Percentiles rank a stretch among this genome's conserved stretches.
These are phyloP conservation scores for Aspergillus chevalieri DNA, from an alignment of 2,329 filamentous ascomycete genomes.

Conservation along the genomic window DNA sequence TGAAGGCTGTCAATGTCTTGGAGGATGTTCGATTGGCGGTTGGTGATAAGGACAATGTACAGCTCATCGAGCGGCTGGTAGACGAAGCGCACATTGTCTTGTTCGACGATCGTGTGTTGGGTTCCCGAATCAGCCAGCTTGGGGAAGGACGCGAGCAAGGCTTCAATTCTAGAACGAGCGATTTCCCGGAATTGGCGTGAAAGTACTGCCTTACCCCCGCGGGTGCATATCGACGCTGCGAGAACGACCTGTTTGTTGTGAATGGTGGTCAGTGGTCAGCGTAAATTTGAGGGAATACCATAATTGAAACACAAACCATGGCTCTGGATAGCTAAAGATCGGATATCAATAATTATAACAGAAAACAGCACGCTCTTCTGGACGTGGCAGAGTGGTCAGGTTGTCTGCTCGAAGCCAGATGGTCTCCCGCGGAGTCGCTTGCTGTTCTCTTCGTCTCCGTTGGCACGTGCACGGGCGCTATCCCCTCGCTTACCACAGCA, in stretches of 20 bases:
- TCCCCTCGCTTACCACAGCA: constrained; percentile 33
- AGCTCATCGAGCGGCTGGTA: constrained; percentile 98
- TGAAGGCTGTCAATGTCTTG: constrained; percentile 99
- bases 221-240: constrained; percentile 96
- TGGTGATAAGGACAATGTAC: constrained; percentile 99
- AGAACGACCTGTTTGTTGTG: constrained; percentile 71
- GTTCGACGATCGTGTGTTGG: constrained; percentile 96
- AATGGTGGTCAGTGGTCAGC: constrained; percentile 13
- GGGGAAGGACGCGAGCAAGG: constrained; percentile 90
- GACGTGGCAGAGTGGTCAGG: constrained; percentile 4
- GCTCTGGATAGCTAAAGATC: constrained; percentile 1
- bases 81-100: constrained; percentile 98
- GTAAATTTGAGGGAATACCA: background rate
- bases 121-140: constrained; percentile 94
- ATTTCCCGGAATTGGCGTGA: constrained; percentile 98
- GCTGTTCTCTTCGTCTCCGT: constrained; percentile 33
- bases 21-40: constrained; percentile 97
- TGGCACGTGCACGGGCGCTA: constrained; percentile 30
- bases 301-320: constrained; percentile 22
- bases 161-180: constrained; percentile 92
- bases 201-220: constrained; percentile 95
- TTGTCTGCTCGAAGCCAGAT: constrained; percentile 10
- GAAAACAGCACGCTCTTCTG: constrained; percentile 2
- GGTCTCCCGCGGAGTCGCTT: constrained; percentile 23
- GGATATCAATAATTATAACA: background rate